A percentile compares a stretch with the other conserved stretches of the same genome.
These are phyloP conservation scores for Eucommia ulmoides DNA, from an alignment of 257 asterid genomes.

Conservation along the genomic window DNA sequence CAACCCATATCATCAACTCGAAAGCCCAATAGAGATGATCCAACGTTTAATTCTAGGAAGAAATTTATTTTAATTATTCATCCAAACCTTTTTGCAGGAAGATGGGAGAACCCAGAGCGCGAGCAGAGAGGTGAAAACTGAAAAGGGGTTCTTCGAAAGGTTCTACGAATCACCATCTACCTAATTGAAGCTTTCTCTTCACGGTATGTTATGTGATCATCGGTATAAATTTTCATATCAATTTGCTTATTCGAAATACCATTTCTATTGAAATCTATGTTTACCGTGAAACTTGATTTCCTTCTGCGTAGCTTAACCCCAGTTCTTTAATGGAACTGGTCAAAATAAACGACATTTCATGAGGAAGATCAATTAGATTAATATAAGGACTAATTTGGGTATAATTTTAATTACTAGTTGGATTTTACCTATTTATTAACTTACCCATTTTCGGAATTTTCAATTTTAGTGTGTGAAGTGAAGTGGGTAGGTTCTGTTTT, in stretches of 20 bases:
- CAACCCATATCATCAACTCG: too few species aligned
- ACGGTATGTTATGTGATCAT: not conserved
- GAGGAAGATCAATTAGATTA: not conserved
- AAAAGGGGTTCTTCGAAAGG: conserved; percentile 1
- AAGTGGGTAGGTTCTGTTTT: not conserved
- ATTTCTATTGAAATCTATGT: not conserved
- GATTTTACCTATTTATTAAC: not conserved
- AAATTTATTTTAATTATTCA: too few species aligned
- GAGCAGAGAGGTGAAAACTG: not conserved
- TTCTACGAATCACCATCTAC: not conserved
- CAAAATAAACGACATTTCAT: not conserved
- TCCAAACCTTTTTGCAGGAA: not conserved
- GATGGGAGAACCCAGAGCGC: conserved; percentile 1
- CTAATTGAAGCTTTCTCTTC: not conserved
- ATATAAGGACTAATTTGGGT: not conserved
- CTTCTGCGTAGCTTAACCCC: not conserved
- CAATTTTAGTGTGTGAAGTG: not conserved
- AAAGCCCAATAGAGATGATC: too few species aligned
- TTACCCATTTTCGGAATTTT: not conserved
- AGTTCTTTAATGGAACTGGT: not conserved
- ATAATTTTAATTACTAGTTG: not conserved
- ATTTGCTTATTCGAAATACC: not conserved
- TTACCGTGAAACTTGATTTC: not conserved
- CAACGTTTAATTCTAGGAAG: too few species aligned
- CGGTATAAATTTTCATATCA: not conserved